Evolutionary conservation across 768 basidiomycete genomes (phyloP).

Genomic region (Leccinum arenicola): DNA sequence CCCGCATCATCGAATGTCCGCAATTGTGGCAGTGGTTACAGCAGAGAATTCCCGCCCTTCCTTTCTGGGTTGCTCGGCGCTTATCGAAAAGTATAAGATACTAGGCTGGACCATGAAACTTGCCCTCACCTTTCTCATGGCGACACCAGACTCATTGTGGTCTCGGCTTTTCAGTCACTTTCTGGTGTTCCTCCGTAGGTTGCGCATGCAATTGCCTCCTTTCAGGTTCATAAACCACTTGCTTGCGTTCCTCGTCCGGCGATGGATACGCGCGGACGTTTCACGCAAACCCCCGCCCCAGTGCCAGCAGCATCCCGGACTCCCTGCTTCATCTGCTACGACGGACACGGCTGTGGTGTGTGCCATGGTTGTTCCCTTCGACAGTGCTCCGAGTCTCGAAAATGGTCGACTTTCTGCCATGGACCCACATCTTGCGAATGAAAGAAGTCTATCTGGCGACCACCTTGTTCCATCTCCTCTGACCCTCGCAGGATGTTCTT

Average conservation of each 20-base stretch:
- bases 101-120: background rate
- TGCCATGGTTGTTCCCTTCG: background rate
- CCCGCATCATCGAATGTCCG: background rate
- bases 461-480: slow-evolving; percentile 19
- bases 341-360: background rate
- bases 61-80: background rate
- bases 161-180: background rate
- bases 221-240: background rate
- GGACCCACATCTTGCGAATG: slow-evolving; percentile 5
- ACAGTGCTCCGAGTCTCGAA: background rate
- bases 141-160: background rate
- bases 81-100: background rate
- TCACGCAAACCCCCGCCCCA: background rate
- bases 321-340: background rate
- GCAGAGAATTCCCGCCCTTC: too few relatives aligned
- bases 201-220: background rate
- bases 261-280: background rate
- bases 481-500: slow-evolving; percentile 3
- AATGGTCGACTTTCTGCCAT: background rate
- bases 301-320: background rate
- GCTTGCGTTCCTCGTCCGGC: background rate
- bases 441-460: slow-evolving; percentile 15
- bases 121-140: background rate
- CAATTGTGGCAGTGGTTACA: too few relatives aligned
- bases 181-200: background rate